Evolutionary conservation across 2,329 filamentous ascomycete species (phyloP), one percentile per base, ranked within the genome.

Genomic region (Aschersonia sp.): DNA sequence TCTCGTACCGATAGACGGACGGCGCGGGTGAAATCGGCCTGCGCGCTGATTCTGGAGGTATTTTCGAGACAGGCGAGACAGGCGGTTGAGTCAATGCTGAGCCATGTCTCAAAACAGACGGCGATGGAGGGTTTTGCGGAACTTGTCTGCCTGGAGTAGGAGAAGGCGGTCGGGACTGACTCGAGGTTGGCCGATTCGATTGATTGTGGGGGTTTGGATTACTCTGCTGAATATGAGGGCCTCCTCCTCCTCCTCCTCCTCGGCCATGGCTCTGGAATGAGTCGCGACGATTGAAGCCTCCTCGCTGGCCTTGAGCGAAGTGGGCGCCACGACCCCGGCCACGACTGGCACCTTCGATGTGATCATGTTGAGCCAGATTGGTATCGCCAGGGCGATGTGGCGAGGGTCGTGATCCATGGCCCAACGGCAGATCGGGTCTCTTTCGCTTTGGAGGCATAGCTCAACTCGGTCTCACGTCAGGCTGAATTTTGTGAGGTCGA

Each of bases 1-100:
- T 80, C 49, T 83, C 76, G 63, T 92, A 95, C 55, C 75, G 76
- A 62, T 84, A 92, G 45, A 66, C 69, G 32, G 69, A 66, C 44
- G 58, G 58, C 37, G 63, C 54, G 6, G 68, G 62, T 32, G 62
- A 45, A 10, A 11, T 14, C 12, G 43, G 32, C 31, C 43, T 58
- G 51, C 46, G 45, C 30, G 48, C 37, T 10, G 53, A 47, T n/a
- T 55, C 59, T 14, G 54, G 46, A 2, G 53, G 44, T 31, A 52
- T 54, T 45, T 52, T 56, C 10, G 51, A 48, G 22, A 45, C 44
- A 7, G 55, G 46, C 7, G 51, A 44, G 10, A 43, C 45, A 11
- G 49, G 49, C 11, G 55, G 55, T 43, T 53, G 58, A 12, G 4
- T 37, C 12, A 39, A 6, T 22, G 44, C 4, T 1, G 47, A 12